Base-by-base conservation (phyloP, 2,329 filamentous ascomycete species). In the Ceratocystis albifundus region DNA sequence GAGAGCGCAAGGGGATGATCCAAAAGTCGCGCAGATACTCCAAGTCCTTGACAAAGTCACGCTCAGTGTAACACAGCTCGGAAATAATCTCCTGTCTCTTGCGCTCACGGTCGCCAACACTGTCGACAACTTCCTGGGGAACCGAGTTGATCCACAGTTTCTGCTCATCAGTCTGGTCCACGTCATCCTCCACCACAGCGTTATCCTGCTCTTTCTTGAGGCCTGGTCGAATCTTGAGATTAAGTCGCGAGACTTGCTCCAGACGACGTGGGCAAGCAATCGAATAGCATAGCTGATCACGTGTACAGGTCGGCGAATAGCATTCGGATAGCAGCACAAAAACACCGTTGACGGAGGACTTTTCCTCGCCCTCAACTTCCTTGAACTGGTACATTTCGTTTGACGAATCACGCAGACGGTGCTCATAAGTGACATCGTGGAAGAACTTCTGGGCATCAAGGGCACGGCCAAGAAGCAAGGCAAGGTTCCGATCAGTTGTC, bases 131-230 rank as follows among this genome's bases (percentile, higher is more conserved):
- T 74, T 97, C 94, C 75, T 96, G 94, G 0, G 92, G 90, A 45
- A 99, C 94, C 15, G 92, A 96, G 75, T 97, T 97, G 76, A 99
- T 99, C 94, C 94, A 99, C 46, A 99, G 82, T 76, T 97, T 97
- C 78, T 97, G 94, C 75, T 97, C 92, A 73, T 96, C 91, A 41
- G 88, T 90, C 72, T 94, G 88, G 67, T 92, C 88, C 53, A 75
- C 79, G 69, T 94, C 90, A 71, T 95, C 91, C 72, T 96, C 92
- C 72, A 94, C 73, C 80, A 82, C 74, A 46, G 78, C 78, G 15
- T 80, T 77, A 25, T 80, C 78, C 59, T 82, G 80, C 62, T 84
- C 80, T 70, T 82, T 83, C 74, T 89, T 90, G 71, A 99, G 79
- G 68, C 92, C 92, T 36, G 91, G 90, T 71, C 93, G 90, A 69